phyloP scores from a whole-genome alignment of 1,284 basidiomycete genomes.

The Naganishia sp. region DNA sequence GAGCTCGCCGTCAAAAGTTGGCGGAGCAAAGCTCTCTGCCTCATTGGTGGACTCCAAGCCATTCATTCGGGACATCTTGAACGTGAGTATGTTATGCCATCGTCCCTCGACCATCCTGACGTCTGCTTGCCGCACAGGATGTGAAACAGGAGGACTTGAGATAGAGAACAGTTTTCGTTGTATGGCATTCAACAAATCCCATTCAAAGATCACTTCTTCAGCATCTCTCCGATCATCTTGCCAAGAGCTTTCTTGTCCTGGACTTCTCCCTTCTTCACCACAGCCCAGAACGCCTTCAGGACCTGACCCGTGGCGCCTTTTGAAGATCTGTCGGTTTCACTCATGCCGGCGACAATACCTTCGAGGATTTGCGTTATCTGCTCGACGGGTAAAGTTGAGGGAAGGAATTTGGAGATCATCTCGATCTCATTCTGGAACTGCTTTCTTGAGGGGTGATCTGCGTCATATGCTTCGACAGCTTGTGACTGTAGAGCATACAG shows the following conservation, averaged over 20 bases:
- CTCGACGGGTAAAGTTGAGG: slow-evolving; percentile 16
- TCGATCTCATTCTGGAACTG: slow-evolving; percentile 28
- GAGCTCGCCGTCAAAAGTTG: background rate
- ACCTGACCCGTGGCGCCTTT: slow-evolving; percentile 33
- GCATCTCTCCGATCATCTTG: slow-evolving; percentile 34
- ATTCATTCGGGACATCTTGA: slow-evolving; percentile 28
- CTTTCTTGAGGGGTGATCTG: slow-evolving; percentile 28
- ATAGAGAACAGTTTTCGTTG: too few species aligned
- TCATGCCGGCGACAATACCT: slow-evolving; percentile 25
- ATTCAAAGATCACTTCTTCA: slow-evolving; percentile 21
- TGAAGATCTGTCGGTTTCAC: slow-evolving; percentile 12
- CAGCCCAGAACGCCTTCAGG: slow-evolving; percentile 30
- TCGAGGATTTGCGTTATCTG: slow-evolving; percentile 27
- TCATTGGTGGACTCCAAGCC: slow-evolving; percentile 22
- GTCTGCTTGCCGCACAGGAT: background rate
- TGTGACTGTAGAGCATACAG: slow-evolving; percentile 17
- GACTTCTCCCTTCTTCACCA: slow-evolving; percentile 33
- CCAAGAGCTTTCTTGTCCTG: slow-evolving; percentile 34
- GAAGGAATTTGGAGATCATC: slow-evolving; percentile 33
- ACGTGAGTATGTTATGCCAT: slow-evolving; percentile 17
- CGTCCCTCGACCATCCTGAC: background rate
- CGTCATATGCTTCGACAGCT: slow-evolving; percentile 30
- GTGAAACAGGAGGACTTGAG: background rate
- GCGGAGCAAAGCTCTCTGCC: background rate
- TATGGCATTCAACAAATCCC: background rate